phyloP scores from a whole-genome alignment of 305 asterid genomes.

The Fraxinus velutina region DNA sequence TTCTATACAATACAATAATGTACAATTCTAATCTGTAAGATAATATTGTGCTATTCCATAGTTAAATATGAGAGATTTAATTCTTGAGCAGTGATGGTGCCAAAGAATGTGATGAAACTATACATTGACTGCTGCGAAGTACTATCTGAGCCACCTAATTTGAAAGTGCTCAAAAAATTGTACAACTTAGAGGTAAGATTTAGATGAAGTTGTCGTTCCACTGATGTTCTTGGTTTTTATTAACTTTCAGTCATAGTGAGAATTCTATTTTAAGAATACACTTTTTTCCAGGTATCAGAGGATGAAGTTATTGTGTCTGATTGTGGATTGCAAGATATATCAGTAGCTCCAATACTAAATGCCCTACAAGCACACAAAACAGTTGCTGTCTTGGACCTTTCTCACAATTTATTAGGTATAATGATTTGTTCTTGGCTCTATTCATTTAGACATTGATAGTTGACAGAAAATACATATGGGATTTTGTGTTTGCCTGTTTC shows the following conservation, averaged over 20 bases:
- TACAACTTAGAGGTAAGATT: constrained; percentile 68
- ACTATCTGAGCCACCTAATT: constrained; percentile 58
- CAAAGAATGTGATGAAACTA: constrained; percentile 69
- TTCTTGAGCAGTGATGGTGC: constrained; percentile 67
- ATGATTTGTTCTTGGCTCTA: constrained; percentile 14
- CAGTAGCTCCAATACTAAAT: constrained; percentile 70
- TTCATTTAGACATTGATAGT: neutral
- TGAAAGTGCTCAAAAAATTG: constrained; percentile 70
- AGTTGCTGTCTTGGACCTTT: constrained; percentile 75
- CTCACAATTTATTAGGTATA: constrained; percentile 88
- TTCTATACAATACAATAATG: neutral
- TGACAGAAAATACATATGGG: constrained; percentile 5
- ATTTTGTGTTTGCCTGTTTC: constrained; percentile 10
- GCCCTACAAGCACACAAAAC: constrained; percentile 76
- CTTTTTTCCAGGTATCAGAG: constrained; percentile 67
- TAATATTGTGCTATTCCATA: constrained; percentile 11
- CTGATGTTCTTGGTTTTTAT: constrained; percentile 6
- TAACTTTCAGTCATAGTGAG: constrained; percentile 17
- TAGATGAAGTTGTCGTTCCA: constrained; percentile 12
- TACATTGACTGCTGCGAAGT: constrained; percentile 72
- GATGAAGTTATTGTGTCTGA: constrained; percentile 77
- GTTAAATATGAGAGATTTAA: constrained; percentile 20
- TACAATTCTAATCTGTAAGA: constrained; percentile 11
- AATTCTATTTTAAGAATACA: constrained; percentile 21
- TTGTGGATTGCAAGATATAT: constrained; percentile 79